Evolutionary conservation across 2,329 filamentous ascomycete genomes (phyloP), one percentile per base, ranked within the genome.

Genomic region (Teratosphaeriaceae sp.): DNA sequence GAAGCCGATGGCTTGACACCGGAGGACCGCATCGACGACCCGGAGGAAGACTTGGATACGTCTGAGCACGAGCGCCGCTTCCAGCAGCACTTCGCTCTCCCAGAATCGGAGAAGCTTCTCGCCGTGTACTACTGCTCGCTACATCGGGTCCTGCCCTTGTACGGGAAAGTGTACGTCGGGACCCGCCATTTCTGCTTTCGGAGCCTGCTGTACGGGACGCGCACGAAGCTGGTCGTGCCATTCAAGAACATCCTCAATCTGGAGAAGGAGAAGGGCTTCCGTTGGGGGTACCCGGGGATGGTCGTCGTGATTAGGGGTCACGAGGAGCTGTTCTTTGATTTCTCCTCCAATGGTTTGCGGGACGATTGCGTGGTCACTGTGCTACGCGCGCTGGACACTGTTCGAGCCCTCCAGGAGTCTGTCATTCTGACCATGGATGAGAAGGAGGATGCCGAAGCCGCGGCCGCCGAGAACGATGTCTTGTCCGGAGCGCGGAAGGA

Each of bases 281-380:
- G 89, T 1, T 85, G 94, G 56, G 87, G 88, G 5, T 96, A 94
- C 55, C 84, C 87, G 16, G 92, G 89, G 4, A 75, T 98, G 30
- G 88, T 95, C 0, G 72, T 97, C n/a, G 85, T 94, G 3, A 94
- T 98, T 50, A 82, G 85, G 41, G 92, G 89, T 0, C 88, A 96
- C 48, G 92, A 97, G 62, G 92, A 97, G 64, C 69, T 98, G 1
- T 97, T 97, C 64, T 97, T 98, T 57, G 90, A 98, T 62, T 97
- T 97, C 59, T 77, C 78, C 40, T 77, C 82, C 37, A 71, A 77
- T 1, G 88, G 88, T 24, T 74, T 82, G 44, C 81, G 92, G 42
- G 90, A 98, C 57, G 90, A 97, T 62, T 96, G 89, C 59, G 80
- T 84, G 2, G 78, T 94, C 22, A 94, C 85, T 4, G 65, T 96